Percentiles rank a stretch among this genome's conserved stretches.
Evolutionary conservation across 805 yeast species (phyloP).

Genomic region (Sugiyamaella qingdaonensis): DNA sequence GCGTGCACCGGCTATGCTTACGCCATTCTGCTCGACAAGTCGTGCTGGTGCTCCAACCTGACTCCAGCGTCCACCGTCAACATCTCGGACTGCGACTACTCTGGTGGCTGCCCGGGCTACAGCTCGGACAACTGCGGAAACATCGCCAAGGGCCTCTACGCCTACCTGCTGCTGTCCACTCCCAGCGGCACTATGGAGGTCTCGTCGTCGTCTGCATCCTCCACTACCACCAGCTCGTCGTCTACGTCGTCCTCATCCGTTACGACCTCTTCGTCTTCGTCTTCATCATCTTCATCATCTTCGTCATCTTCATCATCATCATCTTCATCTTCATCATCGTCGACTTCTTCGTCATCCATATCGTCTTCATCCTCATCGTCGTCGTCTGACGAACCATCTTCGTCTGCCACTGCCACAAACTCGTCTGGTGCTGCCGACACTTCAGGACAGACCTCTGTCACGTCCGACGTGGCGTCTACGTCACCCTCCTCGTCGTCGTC

Average conservation of each 20-base stretch:
- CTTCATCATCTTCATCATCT: constrained; percentile 16
- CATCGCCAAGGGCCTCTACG: constrained; percentile 43
- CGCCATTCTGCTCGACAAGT: constrained; percentile 48
- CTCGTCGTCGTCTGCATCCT: constrained; percentile 13
- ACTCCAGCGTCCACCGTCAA: constrained; percentile 43
- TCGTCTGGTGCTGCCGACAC: constrained; percentile 10
- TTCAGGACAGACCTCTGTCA: background rate
- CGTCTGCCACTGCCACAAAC: constrained; percentile 19
- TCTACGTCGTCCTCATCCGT: constrained; percentile 21
- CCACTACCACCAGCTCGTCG: constrained; percentile 23
- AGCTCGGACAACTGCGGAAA: constrained; percentile 44
- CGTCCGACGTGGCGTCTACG: constrained; percentile 19
- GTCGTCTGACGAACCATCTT: constrained; percentile 24
- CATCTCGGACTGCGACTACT: constrained; percentile 30
- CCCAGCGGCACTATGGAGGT: constrained; percentile 32
- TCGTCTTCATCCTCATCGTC: constrained; percentile 14
- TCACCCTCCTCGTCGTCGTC: constrained; percentile 13
- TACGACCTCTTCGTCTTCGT: constrained; percentile 21
- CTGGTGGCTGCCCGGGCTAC: constrained; percentile 42
- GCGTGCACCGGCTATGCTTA: constrained; percentile 47
- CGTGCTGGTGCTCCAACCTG: constrained; percentile 61
- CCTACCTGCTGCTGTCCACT: constrained; percentile 44
- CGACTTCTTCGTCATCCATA: constrained; percentile 10
- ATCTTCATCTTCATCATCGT: constrained; percentile 10
- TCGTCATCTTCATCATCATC: constrained; percentile 19